Conservation (phyloP, 2,329 filamentous ascomycete genomes). For the Curvularia lunata region DNA sequence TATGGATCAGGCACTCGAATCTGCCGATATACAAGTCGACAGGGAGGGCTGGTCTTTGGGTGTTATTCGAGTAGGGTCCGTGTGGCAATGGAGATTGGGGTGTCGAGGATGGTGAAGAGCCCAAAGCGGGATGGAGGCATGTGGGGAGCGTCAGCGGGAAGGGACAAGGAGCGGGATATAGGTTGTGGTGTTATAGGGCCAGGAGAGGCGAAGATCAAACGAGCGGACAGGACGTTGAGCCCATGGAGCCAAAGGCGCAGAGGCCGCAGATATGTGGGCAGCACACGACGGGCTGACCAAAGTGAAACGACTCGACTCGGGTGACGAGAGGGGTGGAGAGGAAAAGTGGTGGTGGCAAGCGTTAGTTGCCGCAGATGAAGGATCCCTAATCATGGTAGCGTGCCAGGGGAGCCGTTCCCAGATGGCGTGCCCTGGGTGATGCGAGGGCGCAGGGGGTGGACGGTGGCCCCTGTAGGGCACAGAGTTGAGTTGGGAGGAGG, state of each 20-base stretch:
- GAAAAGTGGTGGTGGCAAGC: slow-evolving; percentile 37
- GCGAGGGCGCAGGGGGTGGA: slow-evolving; percentile 33
- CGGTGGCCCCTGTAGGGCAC: slow-evolving; percentile 37
- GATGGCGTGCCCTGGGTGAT: slow-evolving; percentile 34
- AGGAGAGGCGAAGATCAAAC: slow-evolving; percentile 45
- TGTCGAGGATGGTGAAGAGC: slow-evolving; percentile 20
- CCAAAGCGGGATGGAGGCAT: slow-evolving; percentile 23
- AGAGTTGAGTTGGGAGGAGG: slow-evolving; percentile 19
- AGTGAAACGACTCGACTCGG: slow-evolving; percentile 40
- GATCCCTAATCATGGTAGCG: slow-evolving; percentile 30
- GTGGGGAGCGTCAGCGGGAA: slow-evolving; percentile 18
- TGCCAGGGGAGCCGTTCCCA: slow-evolving; percentile 37
- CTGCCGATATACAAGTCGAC: slow-evolving; percentile 15
- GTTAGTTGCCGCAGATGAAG: slow-evolving; percentile 35
- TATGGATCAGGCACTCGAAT: slow-evolving; percentile 13
- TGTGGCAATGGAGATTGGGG: background rate
- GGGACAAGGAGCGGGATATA: slow-evolving; percentile 40
- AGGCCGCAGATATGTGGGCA: slow-evolving; percentile 33
- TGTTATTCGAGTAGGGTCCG: background rate
- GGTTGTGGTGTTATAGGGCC: slow-evolving; percentile 29
- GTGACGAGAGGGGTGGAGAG: slow-evolving; percentile 38
- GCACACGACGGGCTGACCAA: slow-evolving; percentile 26
- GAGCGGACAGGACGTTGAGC: slow-evolving; percentile 44
- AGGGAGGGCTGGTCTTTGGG: slow-evolving; percentile 17
- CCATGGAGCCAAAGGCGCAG: slow-evolving; percentile 25